Percentiles rank a stretch among this genome's conserved stretches.
phyloP scores from a whole-genome alignment of 257 asterid species.

The Leonotis leonurus region DNA sequence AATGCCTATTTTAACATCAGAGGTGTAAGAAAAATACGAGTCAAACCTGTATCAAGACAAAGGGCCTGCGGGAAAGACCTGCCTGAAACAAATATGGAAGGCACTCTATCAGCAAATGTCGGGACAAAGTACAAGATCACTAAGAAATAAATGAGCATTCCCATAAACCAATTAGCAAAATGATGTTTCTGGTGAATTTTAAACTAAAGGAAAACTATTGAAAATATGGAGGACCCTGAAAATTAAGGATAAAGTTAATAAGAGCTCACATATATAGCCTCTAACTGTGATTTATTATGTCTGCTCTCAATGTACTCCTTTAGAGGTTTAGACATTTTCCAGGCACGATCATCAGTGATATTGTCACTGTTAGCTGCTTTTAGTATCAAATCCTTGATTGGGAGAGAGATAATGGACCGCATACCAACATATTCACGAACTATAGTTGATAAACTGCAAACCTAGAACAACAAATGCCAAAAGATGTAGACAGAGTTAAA shows the following conservation, averaged over 20 bases:
- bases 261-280: conserved; percentile 81
- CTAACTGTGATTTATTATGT: conserved; percentile 80
- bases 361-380: conserved; percentile 47
- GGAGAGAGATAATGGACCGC: conserved; percentile 71
- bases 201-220: neutral
- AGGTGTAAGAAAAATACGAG: conserved; percentile 17
- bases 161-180: neutral
- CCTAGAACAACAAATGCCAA: conserved; percentile 35
- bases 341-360: conserved; percentile 60
- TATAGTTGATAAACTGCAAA: conserved; percentile 91
- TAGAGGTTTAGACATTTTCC: conserved; percentile 76
- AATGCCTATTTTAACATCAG: neutral
- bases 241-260: conserved; percentile 12
- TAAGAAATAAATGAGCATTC: neutral
- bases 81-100: conserved; percentile 55
- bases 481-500: neutral
- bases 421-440: conserved; percentile 87
- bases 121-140: neutral
- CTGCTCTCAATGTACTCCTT: conserved; percentile 55
- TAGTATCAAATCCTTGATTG: conserved; percentile 79
- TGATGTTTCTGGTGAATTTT: neutral
- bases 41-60: conserved; percentile 89
- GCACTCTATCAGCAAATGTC: conserved; percentile 17
- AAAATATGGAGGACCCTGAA: conserved; percentile 14
- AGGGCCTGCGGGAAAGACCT: conserved; percentile 79